phyloP scores from a whole-genome alignment of 2,329 filamentous ascomycete species.

The Cytospora piceicola region DNA sequence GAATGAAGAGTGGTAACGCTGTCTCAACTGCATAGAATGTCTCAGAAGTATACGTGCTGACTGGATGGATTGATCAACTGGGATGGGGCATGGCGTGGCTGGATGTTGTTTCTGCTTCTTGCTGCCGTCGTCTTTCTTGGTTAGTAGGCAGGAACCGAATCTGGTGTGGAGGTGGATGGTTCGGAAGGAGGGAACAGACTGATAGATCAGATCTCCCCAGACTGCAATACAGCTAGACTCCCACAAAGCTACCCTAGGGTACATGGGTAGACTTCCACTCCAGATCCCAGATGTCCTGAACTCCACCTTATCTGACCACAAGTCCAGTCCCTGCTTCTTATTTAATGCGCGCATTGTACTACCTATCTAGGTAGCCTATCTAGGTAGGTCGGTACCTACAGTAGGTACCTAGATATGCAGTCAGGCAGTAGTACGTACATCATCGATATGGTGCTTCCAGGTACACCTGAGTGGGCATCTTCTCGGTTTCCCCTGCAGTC shows the following conservation, averaged over 20 bases:
- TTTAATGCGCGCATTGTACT: too few relatives aligned
- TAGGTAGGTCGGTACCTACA: neutral
- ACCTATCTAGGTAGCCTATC: too few relatives aligned
- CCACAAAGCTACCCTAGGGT: too few relatives aligned
- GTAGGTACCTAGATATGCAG: neutral
- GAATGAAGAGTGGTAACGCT: neutral
- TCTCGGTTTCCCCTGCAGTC: conserved; percentile 10
- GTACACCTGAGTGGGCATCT: too few relatives aligned
- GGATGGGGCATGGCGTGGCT: neutral
- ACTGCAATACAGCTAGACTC: too few relatives aligned
- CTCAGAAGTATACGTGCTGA: conserved; percentile 7
- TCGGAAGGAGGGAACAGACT: neutral
- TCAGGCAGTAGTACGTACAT: neutral
- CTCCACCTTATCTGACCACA: neutral
- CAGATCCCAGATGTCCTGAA: neutral
- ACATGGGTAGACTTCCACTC: too few relatives aligned
- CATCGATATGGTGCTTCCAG: neutral
- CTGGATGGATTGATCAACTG: neutral
- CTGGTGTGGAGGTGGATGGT: too few relatives aligned
- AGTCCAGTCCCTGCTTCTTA: neutral
- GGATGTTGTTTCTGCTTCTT: neutral
- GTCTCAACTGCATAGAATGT: conserved; percentile 17
- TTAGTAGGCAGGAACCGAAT: too few relatives aligned
- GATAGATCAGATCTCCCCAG: neutral
- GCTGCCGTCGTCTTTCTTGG: neutral